Percentiles rank a stretch among this genome's conserved stretches.
Evolutionary conservation across 1,284 basidiomycete species (phyloP).

Genomic region (Coniophora puteana): DNA sequence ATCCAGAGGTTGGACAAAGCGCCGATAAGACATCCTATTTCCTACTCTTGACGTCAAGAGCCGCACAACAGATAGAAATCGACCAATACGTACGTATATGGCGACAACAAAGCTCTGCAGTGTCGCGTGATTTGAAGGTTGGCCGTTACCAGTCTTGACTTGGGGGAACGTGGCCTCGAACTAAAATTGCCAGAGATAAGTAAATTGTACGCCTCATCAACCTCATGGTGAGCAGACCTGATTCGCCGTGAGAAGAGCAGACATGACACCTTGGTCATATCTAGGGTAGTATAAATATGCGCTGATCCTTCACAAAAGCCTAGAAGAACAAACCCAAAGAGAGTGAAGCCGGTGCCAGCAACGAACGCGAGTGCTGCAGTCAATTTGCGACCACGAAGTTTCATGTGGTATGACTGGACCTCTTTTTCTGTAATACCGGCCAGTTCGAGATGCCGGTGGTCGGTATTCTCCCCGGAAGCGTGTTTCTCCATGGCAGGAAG

Average conservation of each 20-base stretch:
- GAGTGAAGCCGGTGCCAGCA: constrained; percentile 39
- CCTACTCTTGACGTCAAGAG: constrained; percentile 28
- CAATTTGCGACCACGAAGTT: constrained; percentile 29
- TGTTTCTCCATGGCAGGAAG: too few species aligned
- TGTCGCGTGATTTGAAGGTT: constrained; percentile 45
- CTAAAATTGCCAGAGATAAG: constrained; percentile 19
- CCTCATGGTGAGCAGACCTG: constrained; percentile 28
- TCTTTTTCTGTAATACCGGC: too few species aligned
- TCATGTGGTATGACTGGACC: too few species aligned
- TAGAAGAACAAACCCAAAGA: constrained; percentile 36
- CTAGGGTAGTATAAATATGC: constrained; percentile 22
- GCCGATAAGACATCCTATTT: constrained; percentile 51
- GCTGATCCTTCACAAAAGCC: not conserved
- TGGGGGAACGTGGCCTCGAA: constrained; percentile 51
- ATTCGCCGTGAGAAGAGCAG: constrained; percentile 48
- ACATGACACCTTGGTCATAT: constrained; percentile 68
- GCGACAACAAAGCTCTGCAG: constrained; percentile 53
- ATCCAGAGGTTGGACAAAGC: constrained; percentile 52
- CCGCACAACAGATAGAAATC: not conserved
- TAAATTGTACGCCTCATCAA: not conserved
- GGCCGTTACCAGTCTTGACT: constrained; percentile 29
- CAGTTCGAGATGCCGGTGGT: too few species aligned
- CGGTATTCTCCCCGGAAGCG: too few species aligned
- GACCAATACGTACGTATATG: constrained; percentile 38
- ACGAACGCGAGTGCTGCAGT: constrained; percentile 36